Evolutionary conservation across 23 red algal species (phyloP).

Genomic region (Gracilaria domingensis): DNA sequence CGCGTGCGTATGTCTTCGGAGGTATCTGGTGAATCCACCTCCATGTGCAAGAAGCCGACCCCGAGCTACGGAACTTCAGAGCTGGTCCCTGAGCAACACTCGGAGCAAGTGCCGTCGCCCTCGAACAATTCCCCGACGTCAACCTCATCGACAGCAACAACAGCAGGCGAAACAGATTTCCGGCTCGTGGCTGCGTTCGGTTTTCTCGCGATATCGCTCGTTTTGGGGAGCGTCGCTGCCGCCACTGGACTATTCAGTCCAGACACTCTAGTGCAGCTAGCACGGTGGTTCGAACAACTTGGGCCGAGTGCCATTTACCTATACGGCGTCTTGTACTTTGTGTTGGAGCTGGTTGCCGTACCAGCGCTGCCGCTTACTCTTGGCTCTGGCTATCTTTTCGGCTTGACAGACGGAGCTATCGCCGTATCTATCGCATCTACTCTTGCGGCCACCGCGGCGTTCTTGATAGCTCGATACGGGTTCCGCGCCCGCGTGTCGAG

Average conservation of each 20-base stretch:
- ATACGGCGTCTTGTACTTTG: conserved; percentile 83
- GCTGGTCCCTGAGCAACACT: not conserved
- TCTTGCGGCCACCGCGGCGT: conserved; percentile 77
- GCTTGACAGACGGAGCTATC: conserved; percentile 66
- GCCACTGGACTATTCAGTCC: conserved; percentile 27
- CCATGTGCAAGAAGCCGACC: not conserved
- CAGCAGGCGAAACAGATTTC: not conserved
- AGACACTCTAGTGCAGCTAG: conserved; percentile 45
- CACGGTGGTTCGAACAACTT: conserved; percentile 73
- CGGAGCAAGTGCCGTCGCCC: not conserved
- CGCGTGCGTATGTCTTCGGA: not conserved
- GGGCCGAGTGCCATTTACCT: conserved; percentile 72
- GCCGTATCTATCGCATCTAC: conserved; percentile 83
- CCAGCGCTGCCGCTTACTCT: conserved; percentile 93
- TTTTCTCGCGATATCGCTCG: not conserved
- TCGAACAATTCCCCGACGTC: not conserved
- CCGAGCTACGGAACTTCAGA: conserved; percentile 5
- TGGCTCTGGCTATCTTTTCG: conserved; percentile 94
- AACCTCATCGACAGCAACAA: not conserved
- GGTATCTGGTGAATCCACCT: not conserved
- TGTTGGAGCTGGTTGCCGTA: conserved; percentile 89
- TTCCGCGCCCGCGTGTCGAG: conserved; percentile 69
- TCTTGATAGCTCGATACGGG: conserved; percentile 88
- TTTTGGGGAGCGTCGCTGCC: conserved; percentile 41
- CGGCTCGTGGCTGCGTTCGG: not conserved